These are phyloP conservation scores for Ascomycota sp. DNA, from an alignment of 2,329 filamentous ascomycete genomes.

Conservation along the genomic window DNA sequence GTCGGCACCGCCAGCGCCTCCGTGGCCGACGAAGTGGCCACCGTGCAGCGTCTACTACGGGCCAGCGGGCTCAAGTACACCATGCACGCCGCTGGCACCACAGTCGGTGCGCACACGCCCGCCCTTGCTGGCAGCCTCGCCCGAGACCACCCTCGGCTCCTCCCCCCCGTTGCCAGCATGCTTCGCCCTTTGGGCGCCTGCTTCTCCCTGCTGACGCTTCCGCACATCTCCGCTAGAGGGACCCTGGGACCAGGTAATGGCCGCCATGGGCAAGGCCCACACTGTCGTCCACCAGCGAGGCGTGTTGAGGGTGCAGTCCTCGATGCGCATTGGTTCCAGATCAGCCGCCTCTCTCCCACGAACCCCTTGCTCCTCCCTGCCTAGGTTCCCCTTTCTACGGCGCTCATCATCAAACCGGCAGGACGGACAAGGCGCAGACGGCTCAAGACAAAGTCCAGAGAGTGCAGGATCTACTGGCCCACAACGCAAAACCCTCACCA, in stretches of 20 bases:
- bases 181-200: no score
- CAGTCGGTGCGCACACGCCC: constrained; percentile 45
- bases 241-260: constrained; percentile 74
- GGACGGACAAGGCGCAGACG: constrained; percentile 71
- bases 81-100: constrained; percentile 90
- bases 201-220: no score
- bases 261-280: constrained; percentile 71
- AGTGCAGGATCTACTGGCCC: constrained; percentile 25
- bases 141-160: no score
- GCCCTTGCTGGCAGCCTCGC: neutral
- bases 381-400: neutral
- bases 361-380: neutral
- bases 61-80: constrained; percentile 62
- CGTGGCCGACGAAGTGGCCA: constrained; percentile 67
- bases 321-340: constrained; percentile 70
- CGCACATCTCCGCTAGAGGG: no score
- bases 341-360: constrained; percentile 15
- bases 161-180: no score
- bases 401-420: constrained; percentile 8
- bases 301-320: constrained; percentile 68
- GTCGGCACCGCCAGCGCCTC: constrained; percentile 62
- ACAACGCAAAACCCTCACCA: constrained; percentile 1
- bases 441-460: constrained; percentile 60
- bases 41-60: constrained; percentile 69
- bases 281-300: constrained; percentile 55